Evolutionary conservation across 805 yeast species (phyloP).

Genomic region (Saccharomycopsis capsularis): DNA sequence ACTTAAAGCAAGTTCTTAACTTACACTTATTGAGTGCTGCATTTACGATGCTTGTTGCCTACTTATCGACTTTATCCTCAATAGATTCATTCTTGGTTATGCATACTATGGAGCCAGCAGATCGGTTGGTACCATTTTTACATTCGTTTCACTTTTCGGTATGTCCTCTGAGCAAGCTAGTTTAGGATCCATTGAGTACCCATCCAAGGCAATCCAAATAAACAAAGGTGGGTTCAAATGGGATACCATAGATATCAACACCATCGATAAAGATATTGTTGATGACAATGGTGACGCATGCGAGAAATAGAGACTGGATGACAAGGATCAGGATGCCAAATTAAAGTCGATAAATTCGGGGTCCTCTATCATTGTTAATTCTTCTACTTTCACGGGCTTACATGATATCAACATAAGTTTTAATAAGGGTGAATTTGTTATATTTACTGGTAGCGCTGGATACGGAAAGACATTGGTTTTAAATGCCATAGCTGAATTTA

Average conservation of each 20-base stretch:
- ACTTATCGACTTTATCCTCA: slow-evolving; percentile 48
- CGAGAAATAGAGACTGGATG: neutral
- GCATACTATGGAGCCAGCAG: slow-evolving; percentile 33
- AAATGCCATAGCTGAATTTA: slow-evolving; percentile 58
- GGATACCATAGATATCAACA: slow-evolving; percentile 38
- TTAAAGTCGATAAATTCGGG: neutral
- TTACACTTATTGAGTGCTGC: slow-evolving; percentile 55
- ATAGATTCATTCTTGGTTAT: slow-evolving; percentile 43
- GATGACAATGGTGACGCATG: neutral
- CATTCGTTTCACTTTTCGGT: slow-evolving; percentile 64
- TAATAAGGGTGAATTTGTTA: slow-evolving; percentile 56
- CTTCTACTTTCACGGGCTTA: slow-evolving; percentile 13
- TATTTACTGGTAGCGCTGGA: slow-evolving; percentile 72
- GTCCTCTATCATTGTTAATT: slow-evolving; percentile 5
- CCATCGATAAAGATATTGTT: slow-evolving; percentile 5
- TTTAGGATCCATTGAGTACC: slow-evolving; percentile 63
- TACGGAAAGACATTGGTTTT: slow-evolving; percentile 70
- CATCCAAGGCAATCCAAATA: slow-evolving; percentile 45
- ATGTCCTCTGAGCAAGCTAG: slow-evolving; percentile 52
- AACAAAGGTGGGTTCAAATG: slow-evolving; percentile 56
- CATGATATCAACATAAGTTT: slow-evolving; percentile 40
- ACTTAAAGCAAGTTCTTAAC: slow-evolving; percentile 44
- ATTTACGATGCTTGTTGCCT: slow-evolving; percentile 37
- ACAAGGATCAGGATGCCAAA: neutral
- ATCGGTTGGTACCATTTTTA: slow-evolving; percentile 57